Conservation (phyloP, 2,329 filamentous ascomycete genomes). For the Epichloe amarillans region DNA sequence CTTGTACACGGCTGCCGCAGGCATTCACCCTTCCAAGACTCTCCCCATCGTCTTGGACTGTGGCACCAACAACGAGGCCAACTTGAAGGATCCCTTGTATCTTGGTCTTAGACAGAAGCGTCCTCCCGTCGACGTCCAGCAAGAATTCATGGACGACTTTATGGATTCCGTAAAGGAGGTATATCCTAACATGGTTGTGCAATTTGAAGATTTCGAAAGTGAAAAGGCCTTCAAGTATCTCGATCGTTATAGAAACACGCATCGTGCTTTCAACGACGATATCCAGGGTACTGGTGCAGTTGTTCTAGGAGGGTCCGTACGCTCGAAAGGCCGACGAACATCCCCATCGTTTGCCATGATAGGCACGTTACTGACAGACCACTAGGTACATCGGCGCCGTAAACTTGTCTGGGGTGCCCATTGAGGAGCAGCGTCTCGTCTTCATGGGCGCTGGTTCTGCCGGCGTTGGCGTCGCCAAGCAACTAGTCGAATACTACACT, state of each 20-base stretch:
- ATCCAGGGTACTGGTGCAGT: constrained; percentile 96
- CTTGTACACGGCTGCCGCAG: constrained; percentile 88
- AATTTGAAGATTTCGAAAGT: constrained; percentile 97
- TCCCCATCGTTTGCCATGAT: constrained; percentile 3
- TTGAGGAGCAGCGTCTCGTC: constrained; percentile 84
- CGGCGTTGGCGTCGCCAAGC: constrained; percentile 93
- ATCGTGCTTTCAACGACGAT: constrained; percentile 98
- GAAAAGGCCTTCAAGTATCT: constrained; percentile 82
- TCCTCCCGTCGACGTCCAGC: constrained; percentile 62
- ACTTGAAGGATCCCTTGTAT: constrained; percentile 63
- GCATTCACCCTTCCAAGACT: constrained; percentile 80
- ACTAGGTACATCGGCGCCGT: constrained; percentile 53
- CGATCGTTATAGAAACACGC: constrained; percentile 72
- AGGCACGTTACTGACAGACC: constrained; percentile 41
- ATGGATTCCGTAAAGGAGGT: constrained; percentile 80
- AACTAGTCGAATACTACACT: constrained; percentile 94
- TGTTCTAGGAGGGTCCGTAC: constrained; percentile 62
- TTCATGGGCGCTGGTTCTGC: constrained; percentile 95
- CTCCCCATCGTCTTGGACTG: constrained; percentile 56
- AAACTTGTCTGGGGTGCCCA: constrained; percentile 70
- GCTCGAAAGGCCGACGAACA: neutral
- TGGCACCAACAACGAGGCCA: constrained; percentile 53
- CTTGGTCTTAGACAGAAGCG: constrained; percentile 80
- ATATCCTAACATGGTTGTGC: constrained; percentile 56
- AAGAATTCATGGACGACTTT: constrained; percentile 92